Evolutionary conservation across 441 rosid genomes (phyloP), one percentile per base, ranked within the genome.

Genomic region (Melastoma candidum): DNA sequence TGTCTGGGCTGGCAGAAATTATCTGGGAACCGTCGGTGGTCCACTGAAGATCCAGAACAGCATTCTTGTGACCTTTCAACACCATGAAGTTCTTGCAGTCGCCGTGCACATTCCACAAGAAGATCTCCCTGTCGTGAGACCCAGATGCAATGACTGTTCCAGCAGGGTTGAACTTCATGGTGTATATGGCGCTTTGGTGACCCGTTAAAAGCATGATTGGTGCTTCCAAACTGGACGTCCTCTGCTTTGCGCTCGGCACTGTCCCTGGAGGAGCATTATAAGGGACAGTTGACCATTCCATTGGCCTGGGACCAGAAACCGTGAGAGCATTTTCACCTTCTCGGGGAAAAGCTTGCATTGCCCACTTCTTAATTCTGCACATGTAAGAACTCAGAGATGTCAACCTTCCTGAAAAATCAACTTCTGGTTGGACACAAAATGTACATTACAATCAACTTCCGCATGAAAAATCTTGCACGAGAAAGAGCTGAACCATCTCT

Each of bases 31-130:
- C 98, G 71, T 87, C 98, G 26, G 88, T 68, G 17, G 90, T 82
- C 98, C 95, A 87, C 46, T 87, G 88, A 61, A 90, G 96, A 66
- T 87, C 96, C 54, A 90, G 71, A 66, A 90, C 64, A 27, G 98
- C 96, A 63, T 85, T 90, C 71, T 87, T 87, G 74, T 90, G 96
- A 62, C 98, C 98, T 65, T 80, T 90, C 56, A 90, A 55, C 59
- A 90, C 85, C 98, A 90, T 81, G 71, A 74, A 90, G 66, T 87
- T 90, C 65, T 87, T 90, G 82, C 95, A 87, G 55, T 90, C 95
- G 3, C 93, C 95, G 27, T 83, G 87, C 48, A 83, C 82, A 46
- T 75, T 54, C 98, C 98, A 87, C 3, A 90, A 79, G 61, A 87
- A 87, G 46, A 90, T 87, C 58, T 90, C 98, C 54, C 74, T 78